Base-by-base conservation (phyloP, 2,329 filamentous ascomycete genomes). In the Aspergillus neoniger region DNA sequence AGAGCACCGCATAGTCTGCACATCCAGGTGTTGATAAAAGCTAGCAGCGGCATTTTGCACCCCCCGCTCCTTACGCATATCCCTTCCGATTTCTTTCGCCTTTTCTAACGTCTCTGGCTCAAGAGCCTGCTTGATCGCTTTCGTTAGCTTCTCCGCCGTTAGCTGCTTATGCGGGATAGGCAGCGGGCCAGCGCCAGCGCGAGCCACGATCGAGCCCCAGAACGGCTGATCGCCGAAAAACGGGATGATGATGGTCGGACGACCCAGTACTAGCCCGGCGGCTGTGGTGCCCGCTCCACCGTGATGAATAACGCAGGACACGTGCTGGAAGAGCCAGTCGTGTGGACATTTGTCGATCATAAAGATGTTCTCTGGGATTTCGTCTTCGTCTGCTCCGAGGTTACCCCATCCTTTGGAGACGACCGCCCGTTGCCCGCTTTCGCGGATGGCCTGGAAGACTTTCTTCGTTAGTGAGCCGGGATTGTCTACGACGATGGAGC, bases 401-500 rank as follows among this genome's bases (percentile, higher is more conserved):
- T 91, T 91, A 52, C 92, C 91, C 92, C 92, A 96, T 15, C 92
- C 92, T 70, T 94, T 92, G 0, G 91, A 94, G 0, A 96, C 88
- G 1, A 96, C 78, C 2, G 91, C 92, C 59, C 92, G 83, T n/a
- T 91, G 83, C 1, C 90, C 89, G 0, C 88, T 82, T 9, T 83
- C 80, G 55, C 81, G 79, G 2, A 92, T 81, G 1, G 91, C 90
- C 14, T 90, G 86, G 58, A 93, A 91, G 7, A 94, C 89, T 60
- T 88, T 82, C 19, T 82, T 78, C 0, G 91, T 93, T 75, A 93
- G 84, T 0, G 79, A 85, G 60, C 89, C 85, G 0, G 90, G 89
- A 62, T 93, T 87, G 58, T 92, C 89, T 0, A 93, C 87, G 1
- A 94, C 90, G 55, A 94, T 94, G 0, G 89, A 92, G 0, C 91